Conservation (phyloP, 176 grass and related monocot genomes). For the Aegilops speltoides region DNA sequence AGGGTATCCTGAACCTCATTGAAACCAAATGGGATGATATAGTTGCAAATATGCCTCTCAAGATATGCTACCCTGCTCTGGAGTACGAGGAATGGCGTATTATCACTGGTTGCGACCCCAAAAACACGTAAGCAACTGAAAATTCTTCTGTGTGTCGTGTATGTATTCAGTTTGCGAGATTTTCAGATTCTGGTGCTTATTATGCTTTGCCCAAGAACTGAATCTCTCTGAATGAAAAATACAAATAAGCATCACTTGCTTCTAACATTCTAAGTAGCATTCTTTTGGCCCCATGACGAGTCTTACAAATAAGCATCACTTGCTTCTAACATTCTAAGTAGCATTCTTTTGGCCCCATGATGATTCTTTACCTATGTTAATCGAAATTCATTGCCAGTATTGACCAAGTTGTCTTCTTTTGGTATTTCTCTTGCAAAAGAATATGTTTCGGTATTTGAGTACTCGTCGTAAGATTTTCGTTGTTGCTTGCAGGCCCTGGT, state of each 20-base stretch:
- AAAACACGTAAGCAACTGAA: slow-evolving; percentile 76
- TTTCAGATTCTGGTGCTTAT: slow-evolving; percentile 22
- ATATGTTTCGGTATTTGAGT: background rate
- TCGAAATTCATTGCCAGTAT: background rate
- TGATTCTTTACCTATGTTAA: background rate
- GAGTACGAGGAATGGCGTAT: slow-evolving; percentile 96
- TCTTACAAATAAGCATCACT: slow-evolving; percentile 16
- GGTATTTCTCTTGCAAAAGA: background rate
- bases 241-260: slow-evolving; percentile 12
- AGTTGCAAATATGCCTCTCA: slow-evolving; percentile 90
- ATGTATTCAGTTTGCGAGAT: slow-evolving; percentile 5
- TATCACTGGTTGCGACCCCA: slow-evolving; percentile 94
- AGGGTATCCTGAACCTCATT: slow-evolving; percentile 90
- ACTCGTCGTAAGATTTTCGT: slow-evolving; percentile 1
- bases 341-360: slow-evolving; percentile 10
- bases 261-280: slow-evolving; percentile 12
- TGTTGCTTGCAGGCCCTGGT: slow-evolving; percentile 78
- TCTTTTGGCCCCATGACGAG: background rate
- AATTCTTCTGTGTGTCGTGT: slow-evolving; percentile 27
- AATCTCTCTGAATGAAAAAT: slow-evolving; percentile 13
- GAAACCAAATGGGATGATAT: slow-evolving; percentile 98
- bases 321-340: slow-evolving; percentile 14
- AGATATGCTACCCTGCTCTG: slow-evolving; percentile 96
- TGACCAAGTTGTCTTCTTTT: slow-evolving; percentile 4
- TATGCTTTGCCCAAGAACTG: background rate